Evolutionary conservation across 768 basidiomycete species (phyloP).

Genomic region (Lactarius hatsudake): DNA sequence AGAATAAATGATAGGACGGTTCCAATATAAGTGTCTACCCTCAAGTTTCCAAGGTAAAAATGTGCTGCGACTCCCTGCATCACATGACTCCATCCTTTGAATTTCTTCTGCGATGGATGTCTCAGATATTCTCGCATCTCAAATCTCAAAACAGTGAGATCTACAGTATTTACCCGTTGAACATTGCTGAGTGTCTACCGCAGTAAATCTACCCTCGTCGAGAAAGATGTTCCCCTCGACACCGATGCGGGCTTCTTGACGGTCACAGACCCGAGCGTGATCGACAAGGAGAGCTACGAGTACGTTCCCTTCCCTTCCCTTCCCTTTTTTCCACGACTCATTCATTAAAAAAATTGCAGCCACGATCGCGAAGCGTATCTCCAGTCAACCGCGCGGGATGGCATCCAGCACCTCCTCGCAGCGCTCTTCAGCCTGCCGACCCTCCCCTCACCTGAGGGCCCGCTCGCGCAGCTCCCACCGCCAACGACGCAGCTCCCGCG

Average conservation of each 20-base stretch:
- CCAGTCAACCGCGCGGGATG: conserved; percentile 71
- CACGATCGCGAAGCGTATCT: conserved; percentile 80
- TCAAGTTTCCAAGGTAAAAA: too few species aligned
- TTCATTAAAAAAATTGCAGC: conserved; percentile 39
- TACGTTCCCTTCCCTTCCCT: conserved; percentile 36
- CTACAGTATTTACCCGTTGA: too few species aligned
- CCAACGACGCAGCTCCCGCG: too few species aligned
- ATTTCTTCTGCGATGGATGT: conserved; percentile 22
- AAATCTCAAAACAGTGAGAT: conserved; percentile 26
- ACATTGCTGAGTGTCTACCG: not conserved
- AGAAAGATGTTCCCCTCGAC: conserved; percentile 77
- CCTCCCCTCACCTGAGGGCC: conserved; percentile 70
- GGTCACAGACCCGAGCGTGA: conserved; percentile 83
- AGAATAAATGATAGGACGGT: too few species aligned
- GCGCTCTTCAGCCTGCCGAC: conserved; percentile 83
- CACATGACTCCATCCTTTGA: too few species aligned
- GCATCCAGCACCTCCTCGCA: conserved; percentile 77
- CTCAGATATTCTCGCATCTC: conserved; percentile 25
- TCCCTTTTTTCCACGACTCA: not conserved
- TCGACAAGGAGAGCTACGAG: conserved; percentile 84
- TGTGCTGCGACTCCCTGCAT: too few species aligned
- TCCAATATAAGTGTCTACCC: too few species aligned
- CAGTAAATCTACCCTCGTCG: conserved; percentile 66
- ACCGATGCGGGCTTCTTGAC: conserved; percentile 81
- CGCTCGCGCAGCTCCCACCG: conserved; percentile 30